Evolutionary conservation across 805 yeast species (phyloP), one percentile per base, ranked within the genome.

Genomic region (Blastobotrys robertii): DNA sequence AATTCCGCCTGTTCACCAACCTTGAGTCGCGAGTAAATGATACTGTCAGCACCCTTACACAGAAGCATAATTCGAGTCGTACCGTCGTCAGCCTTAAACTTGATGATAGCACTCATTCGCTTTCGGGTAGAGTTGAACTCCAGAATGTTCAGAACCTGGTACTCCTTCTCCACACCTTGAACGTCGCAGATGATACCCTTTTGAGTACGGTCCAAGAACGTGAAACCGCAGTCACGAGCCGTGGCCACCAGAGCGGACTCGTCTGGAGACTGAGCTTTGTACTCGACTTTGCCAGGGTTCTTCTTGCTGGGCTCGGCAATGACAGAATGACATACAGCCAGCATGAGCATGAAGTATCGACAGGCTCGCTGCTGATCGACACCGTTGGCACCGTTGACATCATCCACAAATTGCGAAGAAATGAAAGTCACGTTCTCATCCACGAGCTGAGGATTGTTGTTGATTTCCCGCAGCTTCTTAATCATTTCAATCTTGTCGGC

Each of bases 221-320:
- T 77, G 50, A 81, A 70, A 10, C 94, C 94, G 45, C 82, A 54
- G 58, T 84, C 92, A 43, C 86, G 67, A 1, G 92, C 92, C 19
- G 78, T 82, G 1, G 84, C 70, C 10, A 84, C 94, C 43, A 84
- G 69, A 1, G 94, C 92, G 29, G 83, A 80, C 58, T 84, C 94
- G 63, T 84, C 94, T 0, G 94, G 94, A 4, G 87, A 79, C 58
- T 84, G 92, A 1, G 94, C 94, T 56, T 82, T 81, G 66, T 77
- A 81, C 29, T 72, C 75, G 36, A 75, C 58, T 19, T 66, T 60
- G 2, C 60, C 62, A 1, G 57, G 57, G 28, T 51, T 44, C 14
- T 57, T 59, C 16, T 54, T 50, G 4, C 58, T 57, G 38, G 65
- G 67, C 48, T 81, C 88, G 8, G 87, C 79, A 35, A 83, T 74